Evolutionary conservation across 2,329 filamentous ascomycete species (phyloP).

Genomic region (Rutstroemia sp.): DNA sequence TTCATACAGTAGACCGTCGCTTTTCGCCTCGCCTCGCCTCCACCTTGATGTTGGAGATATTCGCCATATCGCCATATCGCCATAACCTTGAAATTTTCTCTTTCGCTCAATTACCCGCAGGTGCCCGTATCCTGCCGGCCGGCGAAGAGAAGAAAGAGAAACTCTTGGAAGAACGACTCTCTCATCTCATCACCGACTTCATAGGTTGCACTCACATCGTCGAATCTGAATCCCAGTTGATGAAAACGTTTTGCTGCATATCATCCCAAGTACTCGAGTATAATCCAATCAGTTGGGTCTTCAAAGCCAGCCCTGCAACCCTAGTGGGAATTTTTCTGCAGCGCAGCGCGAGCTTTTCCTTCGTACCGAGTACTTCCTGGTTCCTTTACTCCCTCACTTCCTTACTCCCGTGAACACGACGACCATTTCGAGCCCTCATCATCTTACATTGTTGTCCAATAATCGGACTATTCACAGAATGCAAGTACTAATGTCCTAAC

Average conservation of each 20-base stretch:
- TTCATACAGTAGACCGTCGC: not conserved
- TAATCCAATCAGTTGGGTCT: slow-evolving; percentile 6
- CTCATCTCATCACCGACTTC: not conserved
- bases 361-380: too few species aligned
- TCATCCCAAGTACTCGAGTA: not conserved
- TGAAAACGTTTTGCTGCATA: not conserved
- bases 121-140: not conserved
- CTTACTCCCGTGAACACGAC: not conserved
- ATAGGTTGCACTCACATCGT: not conserved
- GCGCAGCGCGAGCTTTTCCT: not conserved
- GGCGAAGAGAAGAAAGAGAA: not conserved
- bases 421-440: not conserved
- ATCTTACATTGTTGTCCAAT: not conserved
- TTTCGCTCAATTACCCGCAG: not conserved
- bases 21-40: not conserved
- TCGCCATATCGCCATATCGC: too few species aligned
- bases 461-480: not conserved
- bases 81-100: not conserved
- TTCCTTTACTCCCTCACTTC: too few species aligned
- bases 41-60: not conserved
- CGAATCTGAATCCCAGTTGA: not conserved
- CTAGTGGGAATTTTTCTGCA: not conserved
- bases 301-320: slow-evolving; percentile 5
- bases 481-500: not conserved
- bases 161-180: not conserved